A percentile compares a stretch with the other conserved stretches of the same genome.
These are phyloP conservation scores for Orbilia quercus DNA, from an alignment of 2,329 filamentous ascomycete genomes.

Conservation along the genomic window DNA sequence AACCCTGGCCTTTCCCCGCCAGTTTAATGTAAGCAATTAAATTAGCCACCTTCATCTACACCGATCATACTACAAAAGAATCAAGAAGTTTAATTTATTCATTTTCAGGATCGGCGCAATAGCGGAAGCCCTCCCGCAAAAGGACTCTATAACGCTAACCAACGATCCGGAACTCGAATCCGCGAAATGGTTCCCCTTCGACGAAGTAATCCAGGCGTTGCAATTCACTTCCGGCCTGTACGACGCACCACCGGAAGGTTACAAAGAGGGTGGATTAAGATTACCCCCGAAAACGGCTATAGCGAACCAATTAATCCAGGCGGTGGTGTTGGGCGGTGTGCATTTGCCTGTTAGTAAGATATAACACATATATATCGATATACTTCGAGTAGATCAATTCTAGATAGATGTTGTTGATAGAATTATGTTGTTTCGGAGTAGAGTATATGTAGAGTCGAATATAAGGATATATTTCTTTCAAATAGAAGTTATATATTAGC, in stretches of 20 bases:
- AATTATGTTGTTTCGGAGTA: too few species aligned
- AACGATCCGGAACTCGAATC: conserved; percentile 88
- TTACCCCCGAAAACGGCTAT: conserved; percentile 89
- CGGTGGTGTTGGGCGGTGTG: conserved; percentile 75
- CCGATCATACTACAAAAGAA: neutral
- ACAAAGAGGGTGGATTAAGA: conserved; percentile 75
- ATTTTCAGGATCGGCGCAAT: conserved; percentile 75
- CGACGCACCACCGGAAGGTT: conserved; percentile 22
- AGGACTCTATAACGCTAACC: conserved; percentile 82
- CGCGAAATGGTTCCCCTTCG: conserved; percentile 86
- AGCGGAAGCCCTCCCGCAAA: conserved; percentile 81
- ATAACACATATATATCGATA: too few species aligned
- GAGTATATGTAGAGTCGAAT: too few species aligned
- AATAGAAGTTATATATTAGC: too few species aligned
- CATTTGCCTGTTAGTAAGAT: conserved; percentile 47
- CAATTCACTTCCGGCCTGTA: conserved; percentile 71
- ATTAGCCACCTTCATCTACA: neutral
- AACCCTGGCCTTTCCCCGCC: conserved; percentile 88
- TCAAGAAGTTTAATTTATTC: too few species aligned
- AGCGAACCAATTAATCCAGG: conserved; percentile 85
- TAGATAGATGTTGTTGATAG: too few species aligned
- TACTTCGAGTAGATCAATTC: too few species aligned
- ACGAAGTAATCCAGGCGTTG: conserved; percentile 82
- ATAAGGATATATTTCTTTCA: too few species aligned
- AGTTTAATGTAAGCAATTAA: conserved; percentile 72